phyloP scores from a whole-genome alignment of 2,329 filamentous ascomycete species.

The Pseudogymnoascus sp. region DNA sequence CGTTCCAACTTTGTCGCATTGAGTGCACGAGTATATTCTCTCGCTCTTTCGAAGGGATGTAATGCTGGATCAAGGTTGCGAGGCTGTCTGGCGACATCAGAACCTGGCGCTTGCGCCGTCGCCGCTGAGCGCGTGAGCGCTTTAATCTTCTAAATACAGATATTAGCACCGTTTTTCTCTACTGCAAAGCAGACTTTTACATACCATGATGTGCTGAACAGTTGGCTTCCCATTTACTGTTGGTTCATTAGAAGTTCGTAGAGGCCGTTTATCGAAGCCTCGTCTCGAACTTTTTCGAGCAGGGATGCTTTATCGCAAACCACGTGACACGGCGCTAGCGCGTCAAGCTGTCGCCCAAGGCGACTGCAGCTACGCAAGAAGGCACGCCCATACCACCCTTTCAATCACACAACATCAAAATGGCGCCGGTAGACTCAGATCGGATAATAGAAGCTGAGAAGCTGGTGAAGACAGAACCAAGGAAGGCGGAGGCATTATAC shows the following conservation, averaged over 20 bases:
- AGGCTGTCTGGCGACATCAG: slow-evolving; percentile 55
- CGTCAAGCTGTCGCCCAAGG: slow-evolving; percentile 12
- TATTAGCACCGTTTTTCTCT: not conserved
- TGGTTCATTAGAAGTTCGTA: not conserved
- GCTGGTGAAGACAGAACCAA: slow-evolving; percentile 69
- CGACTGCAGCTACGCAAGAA: slow-evolving; percentile 14
- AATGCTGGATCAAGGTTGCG: slow-evolving; percentile 75
- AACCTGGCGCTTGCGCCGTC: slow-evolving; percentile 59
- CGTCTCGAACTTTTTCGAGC: slow-evolving; percentile 13
- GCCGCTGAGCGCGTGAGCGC: slow-evolving; percentile 58
- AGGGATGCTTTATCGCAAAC: slow-evolving; percentile 4
- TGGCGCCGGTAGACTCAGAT: slow-evolving; percentile 52
- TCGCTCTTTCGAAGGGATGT: slow-evolving; percentile 83
- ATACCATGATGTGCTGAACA: slow-evolving; percentile 25
- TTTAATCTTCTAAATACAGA: slow-evolving; percentile 46
- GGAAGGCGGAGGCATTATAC: slow-evolving; percentile 80
- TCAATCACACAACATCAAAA: slow-evolving; percentile 28
- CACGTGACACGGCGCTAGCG: slow-evolving; percentile 9
- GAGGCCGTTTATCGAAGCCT: not conserved
- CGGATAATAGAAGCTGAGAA: slow-evolving; percentile 84
- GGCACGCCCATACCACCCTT: slow-evolving; percentile 16
- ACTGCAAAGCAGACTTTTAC: not conserved
- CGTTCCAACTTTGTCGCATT: slow-evolving; percentile 89
- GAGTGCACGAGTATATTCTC: slow-evolving; percentile 72
- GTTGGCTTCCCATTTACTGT: slow-evolving; percentile 13